phyloP scores from a whole-genome alignment of 495 filamentous ascomycete genomes.

The Aspergillus bertholletiae region DNA sequence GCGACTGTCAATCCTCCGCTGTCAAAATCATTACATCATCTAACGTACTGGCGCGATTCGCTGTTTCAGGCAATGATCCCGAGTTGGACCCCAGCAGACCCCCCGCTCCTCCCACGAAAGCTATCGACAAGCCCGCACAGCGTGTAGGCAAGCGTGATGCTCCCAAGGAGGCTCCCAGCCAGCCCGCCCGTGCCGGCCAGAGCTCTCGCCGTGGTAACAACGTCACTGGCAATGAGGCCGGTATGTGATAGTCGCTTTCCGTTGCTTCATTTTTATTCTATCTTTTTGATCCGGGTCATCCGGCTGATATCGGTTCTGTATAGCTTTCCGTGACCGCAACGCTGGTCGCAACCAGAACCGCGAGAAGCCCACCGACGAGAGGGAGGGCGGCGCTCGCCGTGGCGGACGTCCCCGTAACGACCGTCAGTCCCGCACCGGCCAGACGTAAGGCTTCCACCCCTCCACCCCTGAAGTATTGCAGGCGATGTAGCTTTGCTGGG shows the following conservation, averaged over 20 bases:
- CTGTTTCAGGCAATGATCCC: conserved; percentile 73
- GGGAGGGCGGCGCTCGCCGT: conserved; percentile 44
- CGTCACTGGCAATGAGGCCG: conserved; percentile 75
- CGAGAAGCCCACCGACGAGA: conserved; percentile 74
- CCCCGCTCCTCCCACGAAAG: conserved; percentile 74
- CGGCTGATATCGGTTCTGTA: conserved; percentile 9
- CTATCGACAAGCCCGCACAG: conserved; percentile 76
- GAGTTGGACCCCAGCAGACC: conserved; percentile 77
- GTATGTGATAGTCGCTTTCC: conserved; percentile 58
- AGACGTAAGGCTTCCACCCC: conserved; percentile 53
- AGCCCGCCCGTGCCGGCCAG: conserved; percentile 35
- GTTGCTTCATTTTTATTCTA: no score
- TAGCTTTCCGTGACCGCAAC: conserved; percentile 89
- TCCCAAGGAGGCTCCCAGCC: conserved; percentile 59
- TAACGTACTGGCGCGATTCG: conserved; percentile 21
- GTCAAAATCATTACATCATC: conserved; percentile 18
- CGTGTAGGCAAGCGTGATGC: conserved; percentile 87
- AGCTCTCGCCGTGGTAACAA: conserved; percentile 56
- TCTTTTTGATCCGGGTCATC: neutral
- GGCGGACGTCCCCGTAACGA: conserved; percentile 65
- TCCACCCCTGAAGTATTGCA: neutral
- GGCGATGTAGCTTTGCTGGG: neutral
- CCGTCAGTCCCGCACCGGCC: conserved; percentile 72
- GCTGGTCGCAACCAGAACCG: conserved; percentile 82
- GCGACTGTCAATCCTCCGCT: conserved; percentile 4